These are phyloP conservation scores for Penicillium sp. DNA, from an alignment of 2,329 filamentous ascomycete genomes.

Conservation along the genomic window DNA sequence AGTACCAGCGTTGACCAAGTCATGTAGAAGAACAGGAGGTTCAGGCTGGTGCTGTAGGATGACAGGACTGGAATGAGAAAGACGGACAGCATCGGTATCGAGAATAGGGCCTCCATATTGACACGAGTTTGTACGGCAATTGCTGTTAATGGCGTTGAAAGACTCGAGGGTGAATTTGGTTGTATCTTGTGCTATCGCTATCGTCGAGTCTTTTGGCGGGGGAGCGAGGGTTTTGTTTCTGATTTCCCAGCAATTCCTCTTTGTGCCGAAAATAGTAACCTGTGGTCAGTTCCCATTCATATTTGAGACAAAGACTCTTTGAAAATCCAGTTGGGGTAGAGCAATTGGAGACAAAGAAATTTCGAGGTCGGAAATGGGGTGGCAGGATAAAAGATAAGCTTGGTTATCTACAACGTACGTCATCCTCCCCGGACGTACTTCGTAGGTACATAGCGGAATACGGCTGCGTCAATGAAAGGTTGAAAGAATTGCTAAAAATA, in stretches of 20 bases:
- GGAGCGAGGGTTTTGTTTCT: conserved; percentile 2
- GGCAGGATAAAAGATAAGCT: conserved; percentile 12
- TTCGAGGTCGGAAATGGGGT: conserved; percentile 11
- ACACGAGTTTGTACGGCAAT: neutral
- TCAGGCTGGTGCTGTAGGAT: conserved; percentile 75
- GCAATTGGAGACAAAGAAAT: conserved; percentile 1
- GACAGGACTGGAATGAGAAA: conserved; percentile 43
- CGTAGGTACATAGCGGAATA: neutral
- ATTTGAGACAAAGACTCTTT: neutral
- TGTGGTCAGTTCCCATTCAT: neutral
- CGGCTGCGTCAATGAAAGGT: neutral
- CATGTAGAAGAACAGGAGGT: conserved; percentile 84
- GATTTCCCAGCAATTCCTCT: neutral
- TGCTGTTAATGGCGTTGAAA: neutral
- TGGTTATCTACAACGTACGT: conserved; percentile 24
- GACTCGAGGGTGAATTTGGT: neutral
- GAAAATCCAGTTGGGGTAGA: neutral
- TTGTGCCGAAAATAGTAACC: neutral
- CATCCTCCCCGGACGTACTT: conserved; percentile 8
- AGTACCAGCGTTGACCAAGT: conserved; percentile 83
- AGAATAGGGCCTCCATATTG: conserved; percentile 54
- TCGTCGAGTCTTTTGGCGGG: conserved; percentile 1
- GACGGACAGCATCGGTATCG: conserved; percentile 29
- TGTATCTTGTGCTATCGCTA: neutral
- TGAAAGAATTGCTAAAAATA: neutral